A percentile compares a stretch with the other conserved stretches of the same genome.
Evolutionary conservation across 768 basidiomycete genomes (phyloP).

Genomic region (Leccinum fibrillosum): DNA sequence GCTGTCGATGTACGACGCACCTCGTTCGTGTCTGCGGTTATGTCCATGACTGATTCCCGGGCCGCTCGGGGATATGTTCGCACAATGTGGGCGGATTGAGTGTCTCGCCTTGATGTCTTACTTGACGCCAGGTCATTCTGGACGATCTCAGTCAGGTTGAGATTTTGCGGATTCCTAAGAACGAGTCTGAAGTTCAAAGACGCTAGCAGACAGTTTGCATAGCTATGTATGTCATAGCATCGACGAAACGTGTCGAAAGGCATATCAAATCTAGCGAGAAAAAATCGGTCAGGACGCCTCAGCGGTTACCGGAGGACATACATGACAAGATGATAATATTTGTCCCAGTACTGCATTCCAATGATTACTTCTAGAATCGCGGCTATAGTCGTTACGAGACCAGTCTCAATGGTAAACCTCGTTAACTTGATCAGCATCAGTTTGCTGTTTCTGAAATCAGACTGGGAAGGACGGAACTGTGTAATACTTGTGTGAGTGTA

Average conservation of each 20-base stretch:
- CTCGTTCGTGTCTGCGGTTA: background rate
- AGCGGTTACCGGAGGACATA: background rate
- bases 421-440: too few relatives aligned
- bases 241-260: background rate
- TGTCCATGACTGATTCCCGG: background rate
- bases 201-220: conserved; percentile 2
- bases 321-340: background rate
- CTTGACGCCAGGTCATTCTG: background rate
- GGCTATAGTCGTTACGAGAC: too few relatives aligned
- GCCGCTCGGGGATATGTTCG: background rate
- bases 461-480: too few relatives aligned
- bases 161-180: background rate
- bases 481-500: too few relatives aligned
- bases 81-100: background rate
- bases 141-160: background rate
- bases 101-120: background rate
- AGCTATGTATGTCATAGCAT: background rate
- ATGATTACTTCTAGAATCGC: too few relatives aligned
- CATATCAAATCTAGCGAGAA: background rate
- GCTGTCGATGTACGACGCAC: background rate
- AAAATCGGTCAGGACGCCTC: background rate
- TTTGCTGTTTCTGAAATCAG: too few relatives aligned
- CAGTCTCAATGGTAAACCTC: too few relatives aligned
- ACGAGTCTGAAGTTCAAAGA: conserved; percentile 6
- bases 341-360: too few relatives aligned